Base-by-base conservation (phyloP, 176 grass and related monocot species). In the Secale cereale region DNA sequence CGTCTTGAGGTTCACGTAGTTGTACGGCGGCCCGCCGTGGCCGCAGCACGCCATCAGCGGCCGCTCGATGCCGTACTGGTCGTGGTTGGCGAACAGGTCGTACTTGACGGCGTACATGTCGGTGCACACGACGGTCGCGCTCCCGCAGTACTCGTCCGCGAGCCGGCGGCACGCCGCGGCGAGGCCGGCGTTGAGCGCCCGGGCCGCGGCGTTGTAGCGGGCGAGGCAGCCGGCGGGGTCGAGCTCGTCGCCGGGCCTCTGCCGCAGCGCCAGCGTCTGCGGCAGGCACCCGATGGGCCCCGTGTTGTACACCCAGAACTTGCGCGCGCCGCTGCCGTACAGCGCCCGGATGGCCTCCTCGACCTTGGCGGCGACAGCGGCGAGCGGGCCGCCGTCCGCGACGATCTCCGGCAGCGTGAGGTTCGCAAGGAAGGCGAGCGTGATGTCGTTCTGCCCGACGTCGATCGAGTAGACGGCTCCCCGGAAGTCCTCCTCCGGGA, bases 21-120 rank as follows among this genome's bases (percentile, higher is more conserved):
- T 89, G 60, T 89, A 89, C 28, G 84, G 84, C 37, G 77, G 77
- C 23, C 76, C 87, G 33, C 87, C 87, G 22, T 65, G 23, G 29
- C 81, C 81, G 39, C 87, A 84, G 45, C 87, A 89, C 45, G 87
- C 87, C 81, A 89, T 88, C 14, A 88, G 43, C 60, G 87, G 87
- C 30, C 78, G 59, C 52, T 80, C 81, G 82, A 89, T 35, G 19
- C 87, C 81, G 14, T 89, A 76, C 61, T 56, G 39, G 22, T 36
- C 12, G 70, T 84, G 87, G 50, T 89, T 60, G 10, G 81, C 74
- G 16, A 89, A 74, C n/a, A 89, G 65, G 45, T 80, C 87, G 70
- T 84, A 84, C 81, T 89, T 89, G 67, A 84, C 80, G 14, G 54
- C 64, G 23, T 84, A 89, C 75, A 84, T 65, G 43, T 89, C 81